Base-by-base conservation (phyloP, 2,329 filamentous ascomycete genomes). In the Westerdykella ornata region DNA sequence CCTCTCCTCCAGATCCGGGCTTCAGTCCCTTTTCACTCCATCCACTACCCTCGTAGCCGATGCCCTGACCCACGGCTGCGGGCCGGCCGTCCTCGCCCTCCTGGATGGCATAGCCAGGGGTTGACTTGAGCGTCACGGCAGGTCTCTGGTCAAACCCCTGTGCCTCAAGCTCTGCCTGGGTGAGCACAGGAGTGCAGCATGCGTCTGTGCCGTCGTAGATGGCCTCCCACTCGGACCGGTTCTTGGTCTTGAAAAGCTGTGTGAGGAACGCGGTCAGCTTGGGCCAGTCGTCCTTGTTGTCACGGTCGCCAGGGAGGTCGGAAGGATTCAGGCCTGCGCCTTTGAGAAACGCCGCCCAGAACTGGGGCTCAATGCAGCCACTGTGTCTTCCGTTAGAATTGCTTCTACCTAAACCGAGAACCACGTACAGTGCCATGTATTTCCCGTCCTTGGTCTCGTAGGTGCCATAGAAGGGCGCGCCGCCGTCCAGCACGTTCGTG, bases 181-280 rank as follows among this genome's bases (percentile, higher is more conserved):
- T 81, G 32, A 95, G 70, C 1, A 97, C 85, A 0, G 90, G 90
- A n/a, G 86, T 88, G 48, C 84, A 88, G 64, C 90, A 97, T 1
- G 90, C 90, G 68, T 97, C 90, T 0, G 85, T 92, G 9, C 85
- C 86, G 61, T 94, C 86, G 61, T 96, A 97, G 5, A 94, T 71
- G 3, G 46, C 61, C 66, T 95, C 90, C 90, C 90, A 97, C 62
- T 94, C 83, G 0, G 66, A 60, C 26, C 89, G 75, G 4, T 83
- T 84, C 68, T 81, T 87, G 34, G 70, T 65, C 61, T 74, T 78
- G 65, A 97, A 96, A 0, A 70, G 72, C 3, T 60, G 60, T 2
- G 74, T 74, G 51, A 94, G 83, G 2, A 79, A 60, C 1, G 66
- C 57, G 38, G 75, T 74, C 53, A 96, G 72, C 35, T 72, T 75